phyloP scores from a whole-genome alignment of 177 flowering plant species.

The Vitis hybrid region DNA sequence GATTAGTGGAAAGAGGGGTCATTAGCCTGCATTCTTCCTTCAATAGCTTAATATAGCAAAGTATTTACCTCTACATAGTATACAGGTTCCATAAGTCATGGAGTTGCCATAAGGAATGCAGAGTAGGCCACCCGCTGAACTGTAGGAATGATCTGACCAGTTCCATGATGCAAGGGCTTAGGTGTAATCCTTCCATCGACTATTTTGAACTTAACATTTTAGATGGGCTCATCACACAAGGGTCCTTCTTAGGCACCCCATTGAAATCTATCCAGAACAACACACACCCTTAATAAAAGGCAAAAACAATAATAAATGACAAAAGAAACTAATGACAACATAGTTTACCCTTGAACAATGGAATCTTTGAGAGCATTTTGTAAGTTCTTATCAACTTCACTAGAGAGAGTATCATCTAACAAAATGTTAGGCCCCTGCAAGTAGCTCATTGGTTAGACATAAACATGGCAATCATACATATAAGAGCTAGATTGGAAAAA shows the following conservation, averaged over 20 bases:
- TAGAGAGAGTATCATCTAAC: slow-evolving; percentile 90
- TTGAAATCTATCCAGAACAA: no score
- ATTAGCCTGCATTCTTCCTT: not conserved
- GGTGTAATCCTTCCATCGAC: no score
- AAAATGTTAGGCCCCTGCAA: slow-evolving; percentile 93
- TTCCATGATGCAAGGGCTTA: no score
- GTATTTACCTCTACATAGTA: slow-evolving; percentile 98
- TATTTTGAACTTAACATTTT: no score
- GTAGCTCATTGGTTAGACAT: not conserved
- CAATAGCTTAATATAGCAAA: no score
- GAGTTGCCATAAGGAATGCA: slow-evolving; percentile 80
- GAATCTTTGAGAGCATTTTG: slow-evolving; percentile 91
- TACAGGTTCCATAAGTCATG: slow-evolving; percentile 96
- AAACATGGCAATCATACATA: not conserved
- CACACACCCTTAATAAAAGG: not conserved
- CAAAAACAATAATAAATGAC: no score
- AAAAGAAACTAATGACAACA: not conserved
- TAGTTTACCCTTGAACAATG: slow-evolving; percentile 92
- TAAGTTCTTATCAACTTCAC: slow-evolving; percentile 93
- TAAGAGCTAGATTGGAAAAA: no score
- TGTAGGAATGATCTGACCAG: no score
- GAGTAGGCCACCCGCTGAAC: slow-evolving; percentile 85
- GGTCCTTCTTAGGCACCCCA: no score
- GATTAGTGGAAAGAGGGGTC: not conserved
- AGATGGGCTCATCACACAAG: no score